Percentiles rank a stretch among this genome's conserved stretches.
phyloP scores from a whole-genome alignment of 805 yeast genomes.

The Candida silvicultrix region DNA sequence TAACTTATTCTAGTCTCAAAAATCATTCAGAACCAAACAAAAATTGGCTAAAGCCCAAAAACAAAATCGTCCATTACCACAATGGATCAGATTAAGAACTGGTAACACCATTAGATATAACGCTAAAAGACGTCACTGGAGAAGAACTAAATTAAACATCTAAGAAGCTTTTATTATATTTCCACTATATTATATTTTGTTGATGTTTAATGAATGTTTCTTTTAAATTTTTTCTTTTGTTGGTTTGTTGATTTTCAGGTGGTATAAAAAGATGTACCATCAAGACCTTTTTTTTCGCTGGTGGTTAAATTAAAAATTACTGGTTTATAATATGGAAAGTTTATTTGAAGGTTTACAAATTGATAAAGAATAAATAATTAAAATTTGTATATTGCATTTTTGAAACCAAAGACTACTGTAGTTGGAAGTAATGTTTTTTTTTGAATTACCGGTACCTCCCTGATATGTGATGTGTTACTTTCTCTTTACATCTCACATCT shows the following conservation, averaged over 20 bases:
- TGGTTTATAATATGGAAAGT: neutral
- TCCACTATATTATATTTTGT: neutral
- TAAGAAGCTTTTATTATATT: slow-evolving; percentile 37
- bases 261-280: too few species aligned
- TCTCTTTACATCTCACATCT: too few species aligned
- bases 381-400: neutral
- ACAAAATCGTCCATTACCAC: slow-evolving; percentile 99
- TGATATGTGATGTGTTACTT: too few species aligned
- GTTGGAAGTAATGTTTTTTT: neutral
- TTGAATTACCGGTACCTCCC: too few species aligned
- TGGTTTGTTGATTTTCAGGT: too few species aligned
- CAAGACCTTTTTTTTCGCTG: too few species aligned
- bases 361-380: neutral
- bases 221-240: neutral
- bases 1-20: slow-evolving; percentile 60
- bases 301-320: too few species aligned
- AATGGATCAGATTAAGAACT: slow-evolving; percentile 99
- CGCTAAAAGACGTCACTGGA: slow-evolving; percentile 99
- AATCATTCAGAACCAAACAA: slow-evolving; percentile 95
- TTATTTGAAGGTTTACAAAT: neutral
- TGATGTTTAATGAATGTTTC: neutral
- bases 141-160: slow-evolving; percentile 98
- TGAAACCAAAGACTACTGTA: neutral
- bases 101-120: slow-evolving; percentile 97
- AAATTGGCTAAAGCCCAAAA: slow-evolving; percentile 98